phyloP scores from a whole-genome alignment of 768 basidiomycete genomes.

The Auricularia cornea region DNA sequence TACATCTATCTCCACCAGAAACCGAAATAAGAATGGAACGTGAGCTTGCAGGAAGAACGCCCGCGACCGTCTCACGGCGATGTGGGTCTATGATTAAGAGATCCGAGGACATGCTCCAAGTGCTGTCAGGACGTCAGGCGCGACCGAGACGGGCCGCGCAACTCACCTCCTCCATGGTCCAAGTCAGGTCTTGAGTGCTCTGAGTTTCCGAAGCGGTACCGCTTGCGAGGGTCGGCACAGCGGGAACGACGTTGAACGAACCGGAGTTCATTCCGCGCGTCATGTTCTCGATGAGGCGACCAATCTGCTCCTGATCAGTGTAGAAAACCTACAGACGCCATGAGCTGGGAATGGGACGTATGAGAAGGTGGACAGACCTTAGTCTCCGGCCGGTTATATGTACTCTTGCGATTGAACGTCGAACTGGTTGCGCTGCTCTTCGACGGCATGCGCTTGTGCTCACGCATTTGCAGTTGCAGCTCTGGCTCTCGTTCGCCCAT shows the following conservation, averaged over 20 bases:
- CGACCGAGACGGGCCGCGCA: neutral
- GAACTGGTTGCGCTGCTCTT: conserved; percentile 40
- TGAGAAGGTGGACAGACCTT: conserved; percentile 43
- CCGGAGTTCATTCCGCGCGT: conserved; percentile 77
- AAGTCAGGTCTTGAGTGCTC: neutral
- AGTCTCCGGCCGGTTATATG: conserved; percentile 56
- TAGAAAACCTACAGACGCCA: conserved; percentile 53
- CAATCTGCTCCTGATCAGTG: conserved; percentile 70
- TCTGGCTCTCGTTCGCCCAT: conserved; percentile 40
- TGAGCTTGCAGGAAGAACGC: neutral
- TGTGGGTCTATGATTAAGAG: neutral
- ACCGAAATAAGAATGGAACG: neutral
- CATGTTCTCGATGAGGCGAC: conserved; percentile 73
- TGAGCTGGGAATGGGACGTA: neutral
- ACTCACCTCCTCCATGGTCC: neutral
- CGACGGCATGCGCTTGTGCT: conserved; percentile 58
- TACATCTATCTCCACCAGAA: neutral
- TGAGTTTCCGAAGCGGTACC: neutral
- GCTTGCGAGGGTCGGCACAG: conserved; percentile 8
- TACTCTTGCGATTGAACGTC: neutral
- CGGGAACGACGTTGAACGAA: conserved; percentile 67
- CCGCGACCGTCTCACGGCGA: neutral
- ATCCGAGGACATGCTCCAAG: neutral
- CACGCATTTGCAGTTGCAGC: conserved; percentile 67
- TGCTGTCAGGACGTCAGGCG: neutral